Evolutionary conservation across 1,284 basidiomycete species (phyloP), one percentile per base, ranked within the genome.

Genomic region (Moesziomyces aphidis): DNA sequence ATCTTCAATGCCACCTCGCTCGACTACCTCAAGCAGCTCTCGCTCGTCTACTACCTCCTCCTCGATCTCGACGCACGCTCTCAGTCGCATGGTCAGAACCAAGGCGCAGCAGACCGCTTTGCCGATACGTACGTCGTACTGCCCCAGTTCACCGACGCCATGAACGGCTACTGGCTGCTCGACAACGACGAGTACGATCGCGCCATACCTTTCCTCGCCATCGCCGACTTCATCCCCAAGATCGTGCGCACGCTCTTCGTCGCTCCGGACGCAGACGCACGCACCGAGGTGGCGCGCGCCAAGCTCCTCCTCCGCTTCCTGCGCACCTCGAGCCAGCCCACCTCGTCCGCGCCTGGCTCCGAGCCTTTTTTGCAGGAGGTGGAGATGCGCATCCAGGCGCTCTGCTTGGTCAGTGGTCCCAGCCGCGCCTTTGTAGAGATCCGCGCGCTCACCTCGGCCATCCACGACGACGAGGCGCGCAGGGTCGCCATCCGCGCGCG

Each of bases 91-190:
- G 48, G 13, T 9, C 50, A 45, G 8, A 7, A 50, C 34, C 47
- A 50, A 5, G 48, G 19, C 4, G 52, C 49, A 22, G 64, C 73
- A 42, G 56, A 73, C 5, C 47, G 52, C n/a, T 78, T 78, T 26
- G 73, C 76, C 23, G 58, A 62, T 52, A 64, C 57, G n/a, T 70
- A 63, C 21, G 67, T 69, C 0, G 58, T 78, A 17, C 70, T 73
- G 24, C 69, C 73, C 23, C 69, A 73, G 4, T 75, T 72, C 50
- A 59, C 61, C 21, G 63, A 76, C 26, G 63, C 58, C n/a, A 76
- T 78, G 76, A 59, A 65, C 15, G 76, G 73, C 6, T 78, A 78
- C 51, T 78, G 76, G 76, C 57, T 62, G 21, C 65, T 78, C n/a
- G 76, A 78, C 65, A 69, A 69, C 10, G 73, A 72, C 22, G 22